Evolutionary conservation across 257 asterid species (phyloP).

Genomic region (Solanum gracilifrons): DNA sequence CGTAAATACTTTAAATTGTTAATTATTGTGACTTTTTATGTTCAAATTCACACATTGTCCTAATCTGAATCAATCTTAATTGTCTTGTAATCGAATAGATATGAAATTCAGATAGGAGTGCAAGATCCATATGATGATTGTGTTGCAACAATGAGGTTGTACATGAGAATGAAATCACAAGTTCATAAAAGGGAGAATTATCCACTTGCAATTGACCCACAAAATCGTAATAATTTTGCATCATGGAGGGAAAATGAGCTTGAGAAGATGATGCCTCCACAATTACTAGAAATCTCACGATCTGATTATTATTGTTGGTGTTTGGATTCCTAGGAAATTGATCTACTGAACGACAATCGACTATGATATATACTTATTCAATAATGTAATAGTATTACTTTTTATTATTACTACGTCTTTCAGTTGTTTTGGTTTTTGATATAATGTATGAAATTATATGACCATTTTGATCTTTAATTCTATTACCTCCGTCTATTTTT

Average conservation of each 20-base stretch:
- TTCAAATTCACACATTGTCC: neutral
- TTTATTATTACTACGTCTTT: neutral
- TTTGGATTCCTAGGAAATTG: constrained; percentile 19
- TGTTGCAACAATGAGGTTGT: constrained; percentile 68
- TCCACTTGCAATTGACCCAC: constrained; percentile 60
- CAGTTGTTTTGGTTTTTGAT: no score
- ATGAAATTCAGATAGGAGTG: constrained; percentile 63
- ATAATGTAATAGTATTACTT: neutral
- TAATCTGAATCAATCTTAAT: neutral
- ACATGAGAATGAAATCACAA: constrained; percentile 69
- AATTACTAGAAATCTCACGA: constrained; percentile 58
- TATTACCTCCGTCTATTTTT: no score
- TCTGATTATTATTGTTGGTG: constrained; percentile 91
- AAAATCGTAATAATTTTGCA: constrained; percentile 58
- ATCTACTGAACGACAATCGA: no score
- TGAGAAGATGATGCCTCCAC: constrained; percentile 69
- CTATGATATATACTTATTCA: neutral
- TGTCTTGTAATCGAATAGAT: constrained; percentile 16
- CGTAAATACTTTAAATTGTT: no score
- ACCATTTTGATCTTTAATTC: no score
- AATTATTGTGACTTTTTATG: neutral
- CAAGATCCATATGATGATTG: constrained; percentile 93
- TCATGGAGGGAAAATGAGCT: constrained; percentile 66
- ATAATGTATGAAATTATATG: neutral
- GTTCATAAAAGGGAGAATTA: constrained; percentile 40